Evolutionary conservation across 768 basidiomycete genomes (phyloP).

Genomic region (Trametes punicea): DNA sequence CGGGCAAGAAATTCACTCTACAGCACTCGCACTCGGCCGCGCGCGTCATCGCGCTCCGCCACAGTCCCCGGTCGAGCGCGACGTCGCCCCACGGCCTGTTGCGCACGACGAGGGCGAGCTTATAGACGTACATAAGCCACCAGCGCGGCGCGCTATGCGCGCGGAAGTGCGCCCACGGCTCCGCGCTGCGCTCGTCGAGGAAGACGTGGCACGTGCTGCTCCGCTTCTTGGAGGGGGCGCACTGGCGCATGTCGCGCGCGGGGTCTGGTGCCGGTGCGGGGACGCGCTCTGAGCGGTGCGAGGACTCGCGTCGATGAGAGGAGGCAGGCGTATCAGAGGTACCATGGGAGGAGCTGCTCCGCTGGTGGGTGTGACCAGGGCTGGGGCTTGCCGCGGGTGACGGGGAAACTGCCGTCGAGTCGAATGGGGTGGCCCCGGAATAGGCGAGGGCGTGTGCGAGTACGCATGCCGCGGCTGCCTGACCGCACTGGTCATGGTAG

Average conservation of each 20-base stretch:
- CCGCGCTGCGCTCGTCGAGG: constrained; percentile 12
- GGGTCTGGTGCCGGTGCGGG: not conserved
- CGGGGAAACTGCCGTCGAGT: not conserved
- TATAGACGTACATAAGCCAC: constrained; percentile 19
- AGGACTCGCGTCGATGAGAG: constrained; percentile 1
- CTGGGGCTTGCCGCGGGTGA: not conserved
- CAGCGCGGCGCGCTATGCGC: constrained; percentile 12
- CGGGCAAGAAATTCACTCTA: constrained; percentile 8
- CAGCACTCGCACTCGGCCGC: constrained; percentile 16
- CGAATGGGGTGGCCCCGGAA: not conserved
- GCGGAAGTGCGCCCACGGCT: constrained; percentile 16
- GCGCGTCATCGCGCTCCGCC: constrained; percentile 10
- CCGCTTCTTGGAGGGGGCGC: not conserved
- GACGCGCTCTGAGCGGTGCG: not conserved
- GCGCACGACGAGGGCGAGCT: constrained; percentile 15
- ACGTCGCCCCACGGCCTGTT: constrained; percentile 13
- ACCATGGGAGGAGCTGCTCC: constrained; percentile 2
- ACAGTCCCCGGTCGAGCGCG: constrained; percentile 14
- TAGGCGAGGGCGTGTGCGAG: constrained; percentile 10
- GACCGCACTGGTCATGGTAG: constrained; percentile 40
- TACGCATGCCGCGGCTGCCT: constrained; percentile 9
- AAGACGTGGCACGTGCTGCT: constrained; percentile 11
- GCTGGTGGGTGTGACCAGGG: not conserved
- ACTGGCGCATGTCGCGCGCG: constrained; percentile 6
- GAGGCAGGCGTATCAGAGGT: not conserved